Base-by-base conservation (phyloP, 2,329 filamentous ascomycete species). In the Hysterium pulicare region DNA sequence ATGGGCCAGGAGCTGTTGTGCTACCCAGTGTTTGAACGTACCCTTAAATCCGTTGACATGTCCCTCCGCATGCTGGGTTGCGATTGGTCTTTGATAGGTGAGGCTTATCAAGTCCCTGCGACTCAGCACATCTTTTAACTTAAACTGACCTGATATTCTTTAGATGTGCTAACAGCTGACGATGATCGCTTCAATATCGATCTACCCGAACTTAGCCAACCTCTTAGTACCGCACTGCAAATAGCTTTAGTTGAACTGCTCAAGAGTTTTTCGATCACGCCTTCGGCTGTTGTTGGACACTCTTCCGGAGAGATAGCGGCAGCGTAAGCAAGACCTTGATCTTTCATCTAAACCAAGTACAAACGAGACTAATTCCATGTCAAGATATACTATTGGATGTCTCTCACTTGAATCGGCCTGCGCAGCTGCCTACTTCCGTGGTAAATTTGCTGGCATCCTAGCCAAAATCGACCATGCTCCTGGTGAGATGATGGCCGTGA, bases 401-500 rank as follows among this genome's bases (percentile, higher is more conserved):
- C 56, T 51, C 20, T 49, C 42, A 20, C 47, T 54, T 6, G 57
- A 55, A 3, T 31, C 15, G 20, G 31, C 21, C 1, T 35, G 23
- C 22, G 16, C 11, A 8, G 19, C 30, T 8, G 38, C 38, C 11
- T 34, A 41, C 22, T 34, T 10, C 16, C 38, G 38, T 2, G 38
- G 38, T 5, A 23, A n/a, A 11, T 11, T 36, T 2, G 22, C 32
- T 11, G 37, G 68, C 17, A 28, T 7, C 5, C 9, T 48, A 2
- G 49, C 59, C 10, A 60, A 56, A 48, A 54, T 48, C 9, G 24
- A 58, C 35, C 24, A 28, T 13, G 24, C 24, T 8, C 24, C 7
- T 8, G 51, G 47, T 22, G 51, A 50, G 5, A 57, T 70, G 66
- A 48, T 62, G 44, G 51, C 68, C 3, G 62, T 67, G 1, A 59